phyloP scores from a whole-genome alignment of 176 grass and related monocot species.

The Cymbopogon citratus region DNA sequence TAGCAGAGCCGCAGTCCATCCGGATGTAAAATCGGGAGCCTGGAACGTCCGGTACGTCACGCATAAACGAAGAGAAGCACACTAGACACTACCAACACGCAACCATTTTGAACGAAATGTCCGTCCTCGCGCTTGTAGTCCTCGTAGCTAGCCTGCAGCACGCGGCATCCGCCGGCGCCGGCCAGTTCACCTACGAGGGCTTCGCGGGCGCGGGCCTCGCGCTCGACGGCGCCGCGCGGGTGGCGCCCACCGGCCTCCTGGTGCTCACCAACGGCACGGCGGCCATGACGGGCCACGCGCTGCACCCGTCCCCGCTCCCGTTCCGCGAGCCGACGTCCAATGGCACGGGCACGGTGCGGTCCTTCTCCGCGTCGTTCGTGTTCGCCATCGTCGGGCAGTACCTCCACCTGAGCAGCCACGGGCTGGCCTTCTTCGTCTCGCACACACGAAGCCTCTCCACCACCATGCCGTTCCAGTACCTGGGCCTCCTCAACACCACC shows the following conservation, averaged over 20 bases:
- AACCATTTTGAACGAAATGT: not conserved
- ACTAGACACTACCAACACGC: not conserved
- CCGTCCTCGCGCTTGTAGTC: not conserved
- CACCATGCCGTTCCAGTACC: conserved; percentile 21
- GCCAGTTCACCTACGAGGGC: not conserved
- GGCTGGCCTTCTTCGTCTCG: conserved; percentile 33
- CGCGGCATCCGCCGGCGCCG: not conserved
- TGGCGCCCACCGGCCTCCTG: not conserved
- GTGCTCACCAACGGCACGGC: conserved; percentile 11
- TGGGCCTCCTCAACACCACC: conserved; percentile 38
- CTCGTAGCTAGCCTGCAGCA: not conserved
- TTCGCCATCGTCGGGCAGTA: conserved; percentile 31
- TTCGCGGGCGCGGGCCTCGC: not conserved
- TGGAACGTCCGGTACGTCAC: not conserved
- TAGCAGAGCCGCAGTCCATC: not conserved
- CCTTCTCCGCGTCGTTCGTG: conserved; percentile 48
- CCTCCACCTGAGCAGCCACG: conserved; percentile 31
- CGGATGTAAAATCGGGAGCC: not conserved
- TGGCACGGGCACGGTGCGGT: not conserved
- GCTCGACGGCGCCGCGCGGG: not conserved
- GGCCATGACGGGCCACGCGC: conserved; percentile 3
- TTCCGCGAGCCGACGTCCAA: not conserved
- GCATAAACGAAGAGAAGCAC: not conserved
- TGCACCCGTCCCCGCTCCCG: not conserved
- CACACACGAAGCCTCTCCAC: conserved; percentile 15